phyloP scores from a whole-genome alignment of 2,329 filamentous ascomycete species.

The Botrytis medusae region DNA sequence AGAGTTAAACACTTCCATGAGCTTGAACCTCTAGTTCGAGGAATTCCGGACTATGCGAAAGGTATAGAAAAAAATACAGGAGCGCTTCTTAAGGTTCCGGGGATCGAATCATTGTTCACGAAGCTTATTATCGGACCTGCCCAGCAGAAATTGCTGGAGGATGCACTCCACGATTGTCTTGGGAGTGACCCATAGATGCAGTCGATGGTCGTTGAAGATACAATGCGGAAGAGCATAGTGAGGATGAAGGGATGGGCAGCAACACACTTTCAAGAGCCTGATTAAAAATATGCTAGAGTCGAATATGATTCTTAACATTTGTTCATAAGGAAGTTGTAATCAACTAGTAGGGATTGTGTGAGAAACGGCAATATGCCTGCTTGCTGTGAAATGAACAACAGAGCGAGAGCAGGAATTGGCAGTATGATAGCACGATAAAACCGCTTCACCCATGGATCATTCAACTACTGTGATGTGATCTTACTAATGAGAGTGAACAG shows the following conservation, averaged over 20 bases:
- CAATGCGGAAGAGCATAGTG: background rate
- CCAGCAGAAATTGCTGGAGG: background rate
- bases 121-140: background rate
- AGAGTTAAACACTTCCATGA: background rate
- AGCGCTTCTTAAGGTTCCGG: background rate
- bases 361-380: background rate
- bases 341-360: background rate
- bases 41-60: background rate
- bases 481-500: background rate
- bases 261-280: background rate
- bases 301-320: background rate
- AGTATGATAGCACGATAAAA: background rate
- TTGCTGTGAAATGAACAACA: background rate
- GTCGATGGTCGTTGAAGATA: background rate
- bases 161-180: background rate
- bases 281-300: background rate
- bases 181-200: background rate
- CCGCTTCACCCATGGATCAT: background rate
- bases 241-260: background rate
- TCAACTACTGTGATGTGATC: background rate
- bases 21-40: background rate
- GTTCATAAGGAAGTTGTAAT: background rate
- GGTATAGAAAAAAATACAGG: background rate
- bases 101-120: background rate
- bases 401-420: background rate